A percentile compares a stretch with the other conserved stretches of the same genome.
phyloP scores from a whole-genome alignment of 306 rosid species.

The Vicia sativa region DNA sequence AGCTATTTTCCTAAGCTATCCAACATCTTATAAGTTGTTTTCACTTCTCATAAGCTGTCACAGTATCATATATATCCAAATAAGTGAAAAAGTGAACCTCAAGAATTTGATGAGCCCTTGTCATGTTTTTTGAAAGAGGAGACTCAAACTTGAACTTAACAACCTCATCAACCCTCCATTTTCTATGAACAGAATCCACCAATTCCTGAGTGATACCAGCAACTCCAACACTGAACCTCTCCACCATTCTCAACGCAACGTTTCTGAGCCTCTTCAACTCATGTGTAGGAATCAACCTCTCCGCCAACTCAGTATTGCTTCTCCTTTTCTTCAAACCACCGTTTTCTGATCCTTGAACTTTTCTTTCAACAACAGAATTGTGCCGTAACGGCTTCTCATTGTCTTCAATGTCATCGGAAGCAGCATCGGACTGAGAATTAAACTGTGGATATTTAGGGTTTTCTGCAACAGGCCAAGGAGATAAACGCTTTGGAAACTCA shows the following conservation, averaged over 20 bases:
- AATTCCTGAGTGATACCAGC: conserved; percentile 71
- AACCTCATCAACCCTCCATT: conserved; percentile 75
- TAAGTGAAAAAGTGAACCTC: conserved; percentile 53
- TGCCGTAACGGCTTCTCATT: conserved; percentile 2
- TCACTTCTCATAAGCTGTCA: not conserved
- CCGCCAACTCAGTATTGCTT: conserved; percentile 63
- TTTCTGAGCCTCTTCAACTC: conserved; percentile 83
- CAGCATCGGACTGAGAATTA: conserved; percentile 29
- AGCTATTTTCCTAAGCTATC: not conserved
- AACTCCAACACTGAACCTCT: conserved; percentile 76
- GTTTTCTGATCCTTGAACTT: conserved; percentile 32
- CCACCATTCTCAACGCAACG: conserved; percentile 75
- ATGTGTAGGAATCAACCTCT: conserved; percentile 66
- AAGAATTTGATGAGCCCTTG: conserved; percentile 66
- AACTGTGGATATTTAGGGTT: conserved; percentile 33
- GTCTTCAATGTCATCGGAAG: not conserved
- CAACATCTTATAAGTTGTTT: not conserved
- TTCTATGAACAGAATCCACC: conserved; percentile 65
- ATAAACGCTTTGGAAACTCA: conserved; percentile 44
- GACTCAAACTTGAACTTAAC: conserved; percentile 81
- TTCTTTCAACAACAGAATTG: conserved; percentile 16
- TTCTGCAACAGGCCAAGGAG: conserved; percentile 74
- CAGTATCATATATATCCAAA: not conserved
- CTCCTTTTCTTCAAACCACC: conserved; percentile 43
- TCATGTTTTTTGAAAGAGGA: conserved; percentile 79